These are phyloP conservation scores for Mycena sp. DNA, from an alignment of 1,284 basidiomycete species.

Conservation along the genomic window DNA sequence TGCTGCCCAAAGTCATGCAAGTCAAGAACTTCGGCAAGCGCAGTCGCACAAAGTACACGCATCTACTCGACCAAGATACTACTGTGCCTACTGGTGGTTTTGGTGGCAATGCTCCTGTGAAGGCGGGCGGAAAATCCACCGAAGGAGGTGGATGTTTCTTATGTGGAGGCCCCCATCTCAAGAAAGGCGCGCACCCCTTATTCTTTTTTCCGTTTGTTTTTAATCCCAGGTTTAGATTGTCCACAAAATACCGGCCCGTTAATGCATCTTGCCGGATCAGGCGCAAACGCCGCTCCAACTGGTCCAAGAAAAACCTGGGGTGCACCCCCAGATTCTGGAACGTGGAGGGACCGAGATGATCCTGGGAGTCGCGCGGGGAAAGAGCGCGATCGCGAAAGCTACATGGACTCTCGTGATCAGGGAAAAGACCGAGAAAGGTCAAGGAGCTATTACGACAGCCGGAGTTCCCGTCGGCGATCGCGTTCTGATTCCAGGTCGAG, in stretches of 20 bases:
- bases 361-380: slow-evolving; percentile 33
- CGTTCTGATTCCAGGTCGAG: slow-evolving; percentile 30
- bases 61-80: slow-evolving; percentile 95
- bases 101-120: slow-evolving; percentile 69
- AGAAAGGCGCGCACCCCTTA: slow-evolving; percentile 69
- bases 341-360: slow-evolving; percentile 55
- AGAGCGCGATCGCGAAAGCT: slow-evolving; percentile 28
- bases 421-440: slow-evolving; percentile 22
- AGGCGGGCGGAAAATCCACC: slow-evolving; percentile 63
- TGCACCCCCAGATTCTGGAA: slow-evolving; percentile 42
- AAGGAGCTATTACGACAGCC: slow-evolving; percentile 25
- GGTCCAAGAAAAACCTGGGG: slow-evolving; percentile 52
- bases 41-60: slow-evolving; percentile 94
- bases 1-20: slow-evolving; percentile 96
- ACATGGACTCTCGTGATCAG: slow-evolving; percentile 26
- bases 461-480: slow-evolving; percentile 26
- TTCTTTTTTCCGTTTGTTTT: background rate
- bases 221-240: slow-evolving; percentile 60
- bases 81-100: slow-evolving; percentile 70
- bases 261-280: slow-evolving; percentile 53
- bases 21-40: slow-evolving; percentile 96
- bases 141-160: slow-evolving; percentile 84
- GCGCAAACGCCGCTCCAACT: slow-evolving; percentile 56
- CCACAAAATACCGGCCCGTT: slow-evolving; percentile 71
- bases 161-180: slow-evolving; percentile 91